Base-by-base conservation (phyloP, 192 early-diverging fungal species). In the Coemansia sp. region DNA sequence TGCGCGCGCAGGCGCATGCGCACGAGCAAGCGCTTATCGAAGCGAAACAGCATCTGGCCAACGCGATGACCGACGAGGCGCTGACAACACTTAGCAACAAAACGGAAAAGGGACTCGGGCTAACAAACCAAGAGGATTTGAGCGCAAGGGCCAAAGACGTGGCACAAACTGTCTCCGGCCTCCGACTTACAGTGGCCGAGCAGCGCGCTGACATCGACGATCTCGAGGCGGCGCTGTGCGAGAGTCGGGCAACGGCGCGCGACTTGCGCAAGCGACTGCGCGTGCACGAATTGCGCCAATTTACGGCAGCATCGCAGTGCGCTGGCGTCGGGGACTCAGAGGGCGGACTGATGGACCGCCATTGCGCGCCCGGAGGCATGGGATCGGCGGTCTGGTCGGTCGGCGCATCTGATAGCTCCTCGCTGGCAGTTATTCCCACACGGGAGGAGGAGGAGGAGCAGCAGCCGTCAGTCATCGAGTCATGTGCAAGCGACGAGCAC, bases 241-340 rank as follows among this genome's bases (percentile, higher is more conserved):
- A 81, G 56, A 51, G 69, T 44, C 71, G 61, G 34, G 30, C 52
- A 5, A 44, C 55, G 57, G 65, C 73, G 4, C 73, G 69, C 3
- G n/a, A 34, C 38, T 69, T 81, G 45, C 78, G 78, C 60, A 72
- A 53, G 43, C 66, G 74, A 55, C 59, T 75, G 24, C 46, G 60
- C 9, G 73, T 71, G 35, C 71, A 66, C 26, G 73, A 75, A 66
- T 64, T 75, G n/a, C 65, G 63, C 16, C 66, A 69, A 69, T 81
- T 72, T 68, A 66, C 73, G 3, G 69, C 39, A 1, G 49, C 78
- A 9, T 66, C 73, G 24, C 68, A 75, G 7, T 62, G 52, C 20
- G 73, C 58, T 30, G 78, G 78, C 4, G 39, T 80, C 24, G 44
- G 69, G 4, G 69, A 68, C 62, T 68, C 69, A 1, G 69, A 44